Evolutionary conservation across 805 yeast species (phyloP).

Genomic region (Saccharomycopsis microspora): DNA sequence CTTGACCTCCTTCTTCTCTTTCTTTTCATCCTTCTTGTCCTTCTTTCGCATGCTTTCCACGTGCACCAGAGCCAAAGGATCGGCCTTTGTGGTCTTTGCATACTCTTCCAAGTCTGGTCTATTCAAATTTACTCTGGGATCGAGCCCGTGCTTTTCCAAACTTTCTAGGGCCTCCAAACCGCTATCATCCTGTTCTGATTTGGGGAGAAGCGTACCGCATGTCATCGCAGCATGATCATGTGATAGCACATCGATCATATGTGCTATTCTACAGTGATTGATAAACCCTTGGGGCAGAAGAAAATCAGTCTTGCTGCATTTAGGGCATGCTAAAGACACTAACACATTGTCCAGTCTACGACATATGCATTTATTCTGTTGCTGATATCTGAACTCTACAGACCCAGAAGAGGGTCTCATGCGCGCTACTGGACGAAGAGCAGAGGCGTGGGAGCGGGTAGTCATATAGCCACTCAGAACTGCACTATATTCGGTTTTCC

Average conservation of each 20-base stretch:
- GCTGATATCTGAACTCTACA: conserved; percentile 22
- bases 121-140: conserved; percentile 13
- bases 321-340: conserved; percentile 57
- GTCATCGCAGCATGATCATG: conserved; percentile 66
- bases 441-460: conserved; percentile 38
- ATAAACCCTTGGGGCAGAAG: conserved; percentile 74
- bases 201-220: conserved; percentile 48
- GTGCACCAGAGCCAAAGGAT: conserved; percentile 5
- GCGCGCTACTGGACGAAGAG: conserved; percentile 16
- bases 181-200: conserved; percentile 45
- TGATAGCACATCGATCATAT: conserved; percentile 54
- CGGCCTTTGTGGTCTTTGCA: conserved; percentile 6
- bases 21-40: not conserved
- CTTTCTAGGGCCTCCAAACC: conserved; percentile 29
- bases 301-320: conserved; percentile 58
- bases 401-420: conserved; percentile 18
- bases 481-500: conserved; percentile 10
- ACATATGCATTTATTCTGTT: conserved; percentile 38
- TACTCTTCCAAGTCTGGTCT: conserved; percentile 8
- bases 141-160: conserved; percentile 21
- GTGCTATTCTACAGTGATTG: conserved; percentile 68
- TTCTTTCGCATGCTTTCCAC: not conserved
- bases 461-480: conserved; percentile 25
- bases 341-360: conserved; percentile 60
- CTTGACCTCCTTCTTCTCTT: conserved; percentile 1